Percentiles rank a stretch among this genome's conserved stretches.
Conservation (phyloP, 768 basidiomycete species). For the Mycena latifolia region DNA sequence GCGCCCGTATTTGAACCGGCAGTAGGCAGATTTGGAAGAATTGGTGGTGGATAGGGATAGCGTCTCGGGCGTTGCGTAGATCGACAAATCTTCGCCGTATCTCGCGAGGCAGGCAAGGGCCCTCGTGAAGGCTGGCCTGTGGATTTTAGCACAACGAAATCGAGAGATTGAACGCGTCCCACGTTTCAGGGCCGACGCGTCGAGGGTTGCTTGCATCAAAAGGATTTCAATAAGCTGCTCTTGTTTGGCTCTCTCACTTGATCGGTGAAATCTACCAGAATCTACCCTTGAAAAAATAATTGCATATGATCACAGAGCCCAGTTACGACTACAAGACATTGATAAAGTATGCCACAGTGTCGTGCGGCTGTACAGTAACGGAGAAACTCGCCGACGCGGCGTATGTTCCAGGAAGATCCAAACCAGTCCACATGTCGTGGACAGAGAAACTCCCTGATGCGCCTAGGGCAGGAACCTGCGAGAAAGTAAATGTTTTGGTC, state of each 20-base stretch:
- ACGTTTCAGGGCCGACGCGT: conserved; percentile 68
- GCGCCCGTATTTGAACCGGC: conserved; percentile 77
- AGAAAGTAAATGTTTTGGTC: conserved; percentile 60
- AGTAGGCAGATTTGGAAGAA: conserved; percentile 85
- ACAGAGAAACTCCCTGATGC: conserved; percentile 52
- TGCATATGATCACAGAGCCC: not conserved
- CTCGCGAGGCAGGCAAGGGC: conserved; percentile 82
- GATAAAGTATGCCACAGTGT: conserved; percentile 65
- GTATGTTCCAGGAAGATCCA: conserved; percentile 57
- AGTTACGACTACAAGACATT: conserved; percentile 23
- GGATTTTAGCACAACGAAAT: conserved; percentile 33
- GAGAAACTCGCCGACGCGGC: conserved; percentile 50
- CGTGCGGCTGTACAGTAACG: conserved; percentile 59
- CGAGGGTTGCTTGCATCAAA: conserved; percentile 77
- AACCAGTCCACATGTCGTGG: conserved; percentile 67
- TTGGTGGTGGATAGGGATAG: conserved; percentile 82
- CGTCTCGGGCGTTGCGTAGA: conserved; percentile 71
- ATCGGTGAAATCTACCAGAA: no score
- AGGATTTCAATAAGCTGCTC: not conserved
- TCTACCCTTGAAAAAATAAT: no score
- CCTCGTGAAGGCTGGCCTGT: conserved; percentile 73
- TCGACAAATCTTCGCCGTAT: conserved; percentile 85
- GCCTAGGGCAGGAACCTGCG: conserved; percentile 59
- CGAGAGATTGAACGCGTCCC: conserved; percentile 34
- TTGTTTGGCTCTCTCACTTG: not conserved